Evolutionary conservation across 495 filamentous ascomycete genomes (phyloP), one percentile per base, ranked within the genome.

Genomic region (Monascus purpureus): DNA sequence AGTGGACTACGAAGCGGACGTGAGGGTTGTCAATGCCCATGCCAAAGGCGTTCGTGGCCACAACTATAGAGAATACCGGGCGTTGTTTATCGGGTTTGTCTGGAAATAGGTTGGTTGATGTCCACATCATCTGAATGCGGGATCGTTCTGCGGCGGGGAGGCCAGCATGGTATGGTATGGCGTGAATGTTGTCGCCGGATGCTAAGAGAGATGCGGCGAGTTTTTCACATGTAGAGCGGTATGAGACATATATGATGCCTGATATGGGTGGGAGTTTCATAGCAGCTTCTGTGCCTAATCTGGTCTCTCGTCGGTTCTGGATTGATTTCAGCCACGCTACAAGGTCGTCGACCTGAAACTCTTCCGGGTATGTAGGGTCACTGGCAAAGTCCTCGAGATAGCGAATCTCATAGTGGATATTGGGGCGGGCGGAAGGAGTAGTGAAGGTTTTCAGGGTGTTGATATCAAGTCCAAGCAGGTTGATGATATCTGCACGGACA

Each of bases 11-110:
- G 44, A 94, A 94, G 2, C 87, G 73, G 11, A 96, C 88, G 42
- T 90, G 76, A 17, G 87, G 72, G 53, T 93, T 94, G 46, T 95
- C 86, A 42, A 97, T 95, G 3, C 88, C 88, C 88, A 97, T 95
- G 5, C 88, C 88, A 39, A 95, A 95, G 0, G 88, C 88, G 2
- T 84, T 95, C 0, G 88, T 95, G 4, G 88, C 88, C 25, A 95
- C 82, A 27, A 95, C 86, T 29, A 95, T 76, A 42, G 87, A 82
- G 50, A 90, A 93, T 4, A 77, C 74, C 6, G 49, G 50, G 14
- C 29, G 13, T 8, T 28, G 28, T 25, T 29, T 37, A 2, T 41
- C 35, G 13, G 39, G 26, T 2, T 32, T 28, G 12, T 36, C 19
- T 14, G 37, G 36, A 11, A 25, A 13, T 8, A 65, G 58, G 28